Evolutionary conservation across 73 alveolate species (phyloP).

Genomic region (Tetrahymena malaccensis): DNA sequence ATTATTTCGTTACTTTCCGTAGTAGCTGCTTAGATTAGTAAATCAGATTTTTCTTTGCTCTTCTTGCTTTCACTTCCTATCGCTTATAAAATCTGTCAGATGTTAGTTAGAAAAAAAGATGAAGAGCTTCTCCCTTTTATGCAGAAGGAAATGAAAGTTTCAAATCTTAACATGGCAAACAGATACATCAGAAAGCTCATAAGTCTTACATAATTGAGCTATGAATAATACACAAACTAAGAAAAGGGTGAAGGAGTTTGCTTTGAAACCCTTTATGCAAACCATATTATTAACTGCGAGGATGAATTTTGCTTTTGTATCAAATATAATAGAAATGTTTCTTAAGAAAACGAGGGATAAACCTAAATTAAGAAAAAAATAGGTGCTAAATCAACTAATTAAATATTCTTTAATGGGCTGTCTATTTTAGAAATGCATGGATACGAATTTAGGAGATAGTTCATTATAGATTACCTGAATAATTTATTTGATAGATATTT

Average conservation of each 20-base stretch:
- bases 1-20: neutral
- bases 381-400: neutral
- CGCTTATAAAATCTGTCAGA: neutral
- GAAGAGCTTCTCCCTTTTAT: neutral
- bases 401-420: neutral
- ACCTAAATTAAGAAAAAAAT: neutral
- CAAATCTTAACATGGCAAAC: neutral
- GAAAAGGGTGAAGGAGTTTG: neutral
- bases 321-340: neutral
- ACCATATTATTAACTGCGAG: neutral
- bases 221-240: neutral
- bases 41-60: neutral
- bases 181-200: neutral
- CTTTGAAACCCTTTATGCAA: neutral
- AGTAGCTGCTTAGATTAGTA: neutral
- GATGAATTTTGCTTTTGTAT: neutral
- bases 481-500: neutral
- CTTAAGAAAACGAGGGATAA: neutral
- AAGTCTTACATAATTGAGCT: neutral
- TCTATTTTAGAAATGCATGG: neutral
- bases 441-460: neutral
- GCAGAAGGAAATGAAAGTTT: neutral
- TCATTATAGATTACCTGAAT: neutral
- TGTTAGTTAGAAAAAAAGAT: neutral
- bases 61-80: neutral